These are phyloP conservation scores for Fusarium redolens DNA, from an alignment of 2,329 filamentous ascomycete species.

Conservation along the genomic window DNA sequence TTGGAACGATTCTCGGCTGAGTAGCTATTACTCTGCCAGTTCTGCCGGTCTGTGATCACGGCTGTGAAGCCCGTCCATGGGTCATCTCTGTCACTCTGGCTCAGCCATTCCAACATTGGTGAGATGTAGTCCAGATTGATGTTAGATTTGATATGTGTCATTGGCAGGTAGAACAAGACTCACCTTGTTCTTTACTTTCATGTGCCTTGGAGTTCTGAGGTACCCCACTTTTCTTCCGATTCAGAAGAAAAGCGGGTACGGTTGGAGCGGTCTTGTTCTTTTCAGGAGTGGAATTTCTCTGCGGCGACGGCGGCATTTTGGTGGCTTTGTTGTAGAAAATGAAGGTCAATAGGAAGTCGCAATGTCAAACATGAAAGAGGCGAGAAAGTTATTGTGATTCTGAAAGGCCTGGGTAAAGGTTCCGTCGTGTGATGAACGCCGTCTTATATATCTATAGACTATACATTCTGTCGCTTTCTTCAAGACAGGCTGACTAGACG, in stretches of 20 bases:
- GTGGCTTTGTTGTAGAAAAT: rapidly evolving
- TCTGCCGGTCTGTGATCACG: rapidly evolving
- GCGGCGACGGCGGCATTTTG: rapidly evolving
- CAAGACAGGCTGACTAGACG: not conserved
- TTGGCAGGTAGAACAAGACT: rapidly evolving
- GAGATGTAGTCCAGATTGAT: rapidly evolving
- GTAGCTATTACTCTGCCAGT: rapidly evolving
- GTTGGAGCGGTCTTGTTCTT: rapidly evolving
- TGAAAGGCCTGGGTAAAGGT: rapidly evolving
- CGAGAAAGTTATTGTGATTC: rapidly evolving
- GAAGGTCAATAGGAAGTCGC: rapidly evolving
- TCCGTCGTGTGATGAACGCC: rapidly evolving
- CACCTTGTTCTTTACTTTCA: not conserved
- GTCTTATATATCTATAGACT: not conserved
- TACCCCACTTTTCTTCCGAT: too few species aligned
- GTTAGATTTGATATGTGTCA: rapidly evolving
- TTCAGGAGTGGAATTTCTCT: rapidly evolving
- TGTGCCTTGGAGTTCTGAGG: rapidly evolving
- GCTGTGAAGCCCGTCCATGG: not conserved
- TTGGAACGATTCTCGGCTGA: rapidly evolving
- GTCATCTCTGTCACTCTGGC: not conserved
- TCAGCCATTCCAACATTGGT: not conserved
- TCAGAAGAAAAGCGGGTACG: too few species aligned
- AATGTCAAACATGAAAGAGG: rapidly evolving
- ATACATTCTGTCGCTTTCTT: not conserved